Evolutionary conservation across 345 rosid species (phyloP).

Genomic region (Brassica napus): DNA sequence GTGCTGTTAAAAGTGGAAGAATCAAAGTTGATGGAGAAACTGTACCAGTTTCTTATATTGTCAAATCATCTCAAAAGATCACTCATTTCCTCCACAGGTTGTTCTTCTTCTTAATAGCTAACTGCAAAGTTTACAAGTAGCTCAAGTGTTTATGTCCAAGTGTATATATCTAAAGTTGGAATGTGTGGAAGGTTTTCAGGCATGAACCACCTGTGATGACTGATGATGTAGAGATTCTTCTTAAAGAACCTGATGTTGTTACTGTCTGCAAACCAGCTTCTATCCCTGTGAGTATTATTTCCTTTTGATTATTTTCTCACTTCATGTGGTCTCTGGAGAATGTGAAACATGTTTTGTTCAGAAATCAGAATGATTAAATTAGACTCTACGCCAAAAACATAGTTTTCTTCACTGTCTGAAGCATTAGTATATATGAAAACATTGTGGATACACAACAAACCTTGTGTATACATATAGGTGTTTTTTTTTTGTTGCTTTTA

Average conservation of each 20-base stretch:
- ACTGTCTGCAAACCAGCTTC: constrained; percentile 86
- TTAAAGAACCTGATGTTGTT: constrained; percentile 69
- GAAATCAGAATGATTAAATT: not conserved
- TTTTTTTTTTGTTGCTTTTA: not conserved
- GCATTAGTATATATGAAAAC: not conserved
- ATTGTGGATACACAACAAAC: not conserved
- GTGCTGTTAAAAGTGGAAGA: constrained; percentile 82
- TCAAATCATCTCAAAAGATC: constrained; percentile 76
- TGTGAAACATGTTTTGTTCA: not conserved
- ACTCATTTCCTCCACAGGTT: constrained; percentile 92
- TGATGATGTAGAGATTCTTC: constrained; percentile 59
- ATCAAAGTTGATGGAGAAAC: constrained; percentile 79
- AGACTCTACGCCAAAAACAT: not conserved
- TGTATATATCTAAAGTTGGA: constrained; percentile 19
- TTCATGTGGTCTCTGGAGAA: not conserved
- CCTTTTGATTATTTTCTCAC: too few species aligned
- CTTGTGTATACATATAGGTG: not conserved
- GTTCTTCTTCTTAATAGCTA: not conserved
- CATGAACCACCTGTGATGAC: constrained; percentile 88
- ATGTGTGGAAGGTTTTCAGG: constrained; percentile 57
- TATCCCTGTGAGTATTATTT: constrained; percentile 69
- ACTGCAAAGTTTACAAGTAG: too few species aligned
- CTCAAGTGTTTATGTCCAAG: not conserved
- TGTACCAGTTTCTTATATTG: constrained; percentile 74
- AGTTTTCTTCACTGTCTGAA: not conserved